phyloP scores from a whole-genome alignment of 768 basidiomycete genomes.

The Phylloporus scabripes region DNA sequence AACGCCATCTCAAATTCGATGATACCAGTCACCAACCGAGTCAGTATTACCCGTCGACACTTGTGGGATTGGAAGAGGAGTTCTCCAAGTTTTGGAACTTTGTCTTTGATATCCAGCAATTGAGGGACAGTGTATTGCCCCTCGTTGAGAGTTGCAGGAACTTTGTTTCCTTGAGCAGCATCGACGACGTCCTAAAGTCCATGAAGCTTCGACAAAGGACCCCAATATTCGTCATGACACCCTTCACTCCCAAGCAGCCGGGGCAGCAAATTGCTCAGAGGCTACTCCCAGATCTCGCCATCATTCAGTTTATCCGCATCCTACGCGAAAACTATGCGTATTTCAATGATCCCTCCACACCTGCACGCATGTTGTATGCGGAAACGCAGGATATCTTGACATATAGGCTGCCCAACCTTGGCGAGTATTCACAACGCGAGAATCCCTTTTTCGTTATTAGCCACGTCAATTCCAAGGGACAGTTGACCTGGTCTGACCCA shows the following conservation, averaged over 20 bases:
- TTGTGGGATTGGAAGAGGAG: neutral
- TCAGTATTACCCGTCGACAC: neutral
- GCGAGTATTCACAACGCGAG: neutral
- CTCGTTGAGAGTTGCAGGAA: neutral
- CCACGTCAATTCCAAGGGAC: neutral
- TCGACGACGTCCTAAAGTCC: neutral
- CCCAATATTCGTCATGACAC: neutral
- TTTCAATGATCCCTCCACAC: neutral
- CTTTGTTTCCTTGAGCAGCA: neutral
- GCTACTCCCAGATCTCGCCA: neutral
- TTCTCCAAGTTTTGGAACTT: neutral
- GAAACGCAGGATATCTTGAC: neutral
- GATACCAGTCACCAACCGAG: neutral
- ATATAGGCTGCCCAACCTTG: neutral
- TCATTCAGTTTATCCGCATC: neutral
- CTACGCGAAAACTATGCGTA: neutral
- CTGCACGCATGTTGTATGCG: neutral
- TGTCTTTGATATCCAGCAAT: neutral
- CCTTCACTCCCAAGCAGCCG: neutral
- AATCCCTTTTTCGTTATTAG: neutral
- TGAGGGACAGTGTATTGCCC: neutral
- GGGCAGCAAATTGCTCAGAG: neutral
- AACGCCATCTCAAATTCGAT: neutral
- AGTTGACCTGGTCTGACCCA: neutral
- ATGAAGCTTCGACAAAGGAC: no score